phyloP scores from a whole-genome alignment of 768 basidiomycete species.

The Trametes maxima region DNA sequence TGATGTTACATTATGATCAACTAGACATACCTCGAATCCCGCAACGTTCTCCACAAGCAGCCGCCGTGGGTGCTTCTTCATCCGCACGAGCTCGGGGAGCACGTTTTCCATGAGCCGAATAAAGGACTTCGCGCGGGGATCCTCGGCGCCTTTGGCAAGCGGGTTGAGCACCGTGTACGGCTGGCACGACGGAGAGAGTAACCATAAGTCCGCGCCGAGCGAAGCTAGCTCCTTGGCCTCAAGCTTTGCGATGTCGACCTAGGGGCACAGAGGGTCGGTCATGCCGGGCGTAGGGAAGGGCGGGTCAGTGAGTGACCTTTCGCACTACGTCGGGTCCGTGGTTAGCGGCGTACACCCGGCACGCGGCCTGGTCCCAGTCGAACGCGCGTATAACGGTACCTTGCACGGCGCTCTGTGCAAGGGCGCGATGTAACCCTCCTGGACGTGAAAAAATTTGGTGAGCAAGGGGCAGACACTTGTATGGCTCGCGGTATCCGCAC shows the following conservation, averaged over 20 bases:
- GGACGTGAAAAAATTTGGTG: conserved; percentile 4
- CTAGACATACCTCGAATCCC: conserved; percentile 67
- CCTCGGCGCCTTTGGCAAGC: conserved; percentile 64
- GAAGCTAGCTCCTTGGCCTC: conserved; percentile 47
- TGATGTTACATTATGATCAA: not conserved
- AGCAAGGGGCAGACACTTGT: not conserved
- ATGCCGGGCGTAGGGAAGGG: conserved; percentile 1
- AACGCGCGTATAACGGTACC: conserved; percentile 65
- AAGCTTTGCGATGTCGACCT: conserved; percentile 62
- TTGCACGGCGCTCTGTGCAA: conserved; percentile 51
- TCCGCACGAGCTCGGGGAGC: conserved; percentile 56
- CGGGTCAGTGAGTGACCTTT: conserved; percentile 45
- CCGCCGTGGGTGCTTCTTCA: conserved; percentile 52
- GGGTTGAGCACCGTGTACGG: conserved; percentile 83
- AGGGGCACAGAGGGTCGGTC: conserved; percentile 7
- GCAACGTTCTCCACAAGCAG: conserved; percentile 82
- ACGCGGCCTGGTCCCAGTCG: conserved; percentile 81
- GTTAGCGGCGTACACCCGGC: conserved; percentile 69
- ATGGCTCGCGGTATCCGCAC: conserved; percentile 14
- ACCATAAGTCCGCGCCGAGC: conserved; percentile 66
- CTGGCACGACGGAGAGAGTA: conserved; percentile 82
- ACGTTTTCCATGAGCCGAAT: conserved; percentile 66
- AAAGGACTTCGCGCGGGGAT: conserved; percentile 78
- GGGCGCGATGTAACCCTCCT: conserved; percentile 77
- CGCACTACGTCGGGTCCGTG: conserved; percentile 48